Conservation (phyloP, 208 protist genomes). For the Jaenimonas drosophilae region DNA sequence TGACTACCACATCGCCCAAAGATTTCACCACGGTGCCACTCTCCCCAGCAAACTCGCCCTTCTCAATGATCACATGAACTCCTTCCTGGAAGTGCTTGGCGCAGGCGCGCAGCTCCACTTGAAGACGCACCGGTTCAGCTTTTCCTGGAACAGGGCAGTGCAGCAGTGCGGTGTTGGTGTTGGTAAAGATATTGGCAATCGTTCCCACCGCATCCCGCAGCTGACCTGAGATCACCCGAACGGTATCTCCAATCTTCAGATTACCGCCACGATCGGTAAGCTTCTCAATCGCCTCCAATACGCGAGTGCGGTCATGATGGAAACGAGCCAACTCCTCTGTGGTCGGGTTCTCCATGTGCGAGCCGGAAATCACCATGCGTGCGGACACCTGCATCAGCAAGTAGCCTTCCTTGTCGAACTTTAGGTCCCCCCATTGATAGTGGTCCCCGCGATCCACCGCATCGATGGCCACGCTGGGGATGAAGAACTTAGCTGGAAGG, state of each 20-base stretch:
- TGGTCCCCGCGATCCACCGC: slow-evolving; percentile 41
- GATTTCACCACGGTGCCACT: slow-evolving; percentile 83
- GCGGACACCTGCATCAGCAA: slow-evolving; percentile 64
- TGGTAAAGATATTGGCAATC: slow-evolving; percentile 68
- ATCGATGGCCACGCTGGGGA: slow-evolving; percentile 45
- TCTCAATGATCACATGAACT: slow-evolving; percentile 76
- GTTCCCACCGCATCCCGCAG: slow-evolving; percentile 60
- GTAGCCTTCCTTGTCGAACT: slow-evolving; percentile 83
- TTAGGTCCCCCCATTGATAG: slow-evolving; percentile 76
- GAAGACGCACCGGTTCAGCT: slow-evolving; percentile 45
- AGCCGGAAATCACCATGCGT: slow-evolving; percentile 51
- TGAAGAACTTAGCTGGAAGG: slow-evolving; percentile 69
- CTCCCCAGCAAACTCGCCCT: slow-evolving; percentile 66
- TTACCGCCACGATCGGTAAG: slow-evolving; percentile 4
- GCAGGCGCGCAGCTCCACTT: slow-evolving; percentile 69
- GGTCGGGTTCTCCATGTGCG: slow-evolving; percentile 62
- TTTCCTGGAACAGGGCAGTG: slow-evolving; percentile 46
- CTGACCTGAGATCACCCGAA: slow-evolving; percentile 69
- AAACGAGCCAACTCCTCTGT: slow-evolving; percentile 82
- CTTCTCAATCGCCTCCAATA: slow-evolving; percentile 41
- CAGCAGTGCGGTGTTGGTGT: slow-evolving; percentile 55
- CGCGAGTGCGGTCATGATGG: slow-evolving; percentile 68
- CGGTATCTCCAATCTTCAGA: slow-evolving; percentile 55
- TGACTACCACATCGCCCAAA: slow-evolving; percentile 50
- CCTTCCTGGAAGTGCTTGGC: slow-evolving; percentile 79